A percentile compares a stretch with the other conserved stretches of the same genome.
These are phyloP conservation scores for Alisma plantagoaquatica DNA, from an alignment of 106 monocot genomes.

Conservation along the genomic window DNA sequence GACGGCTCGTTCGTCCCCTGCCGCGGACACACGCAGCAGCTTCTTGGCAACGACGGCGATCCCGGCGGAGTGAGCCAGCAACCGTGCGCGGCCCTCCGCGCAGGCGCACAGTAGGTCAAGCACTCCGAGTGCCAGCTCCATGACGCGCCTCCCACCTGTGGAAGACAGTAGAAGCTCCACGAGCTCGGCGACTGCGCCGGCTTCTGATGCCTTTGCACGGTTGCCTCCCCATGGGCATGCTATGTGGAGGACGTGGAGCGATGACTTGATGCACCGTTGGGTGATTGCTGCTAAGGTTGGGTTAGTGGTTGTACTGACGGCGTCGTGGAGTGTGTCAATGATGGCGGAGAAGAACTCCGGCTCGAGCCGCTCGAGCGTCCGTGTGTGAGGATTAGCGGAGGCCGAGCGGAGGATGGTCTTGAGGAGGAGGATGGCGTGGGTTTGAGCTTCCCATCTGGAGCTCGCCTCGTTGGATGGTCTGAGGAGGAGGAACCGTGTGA, in stretches of 20 bases:
- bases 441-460: background rate
- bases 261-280: constrained; percentile 16
- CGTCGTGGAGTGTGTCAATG: no score
- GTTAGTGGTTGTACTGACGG: no score
- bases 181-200: constrained; percentile 30
- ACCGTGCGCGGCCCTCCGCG: constrained; percentile 43
- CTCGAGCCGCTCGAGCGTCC: constrained; percentile 12
- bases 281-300: constrained; percentile 11
- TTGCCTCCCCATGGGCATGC: constrained; percentile 29
- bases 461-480: background rate
- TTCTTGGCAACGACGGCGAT: constrained; percentile 44
- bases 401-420: constrained; percentile 16
- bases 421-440: constrained; percentile 6
- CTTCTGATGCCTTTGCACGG: constrained; percentile 20
- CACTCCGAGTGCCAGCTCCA: constrained; percentile 26
- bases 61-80: constrained; percentile 40
- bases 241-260: constrained; percentile 19
- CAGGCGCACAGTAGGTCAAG: constrained; percentile 31
- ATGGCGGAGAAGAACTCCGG: constrained; percentile 20
- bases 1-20: constrained; percentile 32
- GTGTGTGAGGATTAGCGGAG: constrained; percentile 2
- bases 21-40: constrained; percentile 47
- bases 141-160: constrained; percentile 28
- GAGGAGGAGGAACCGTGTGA: constrained; percentile 12
- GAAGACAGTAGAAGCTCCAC: constrained; percentile 29